Base-by-base conservation (phyloP, 768 basidiomycete genomes). In the Trametes cinnabarina region DNA sequence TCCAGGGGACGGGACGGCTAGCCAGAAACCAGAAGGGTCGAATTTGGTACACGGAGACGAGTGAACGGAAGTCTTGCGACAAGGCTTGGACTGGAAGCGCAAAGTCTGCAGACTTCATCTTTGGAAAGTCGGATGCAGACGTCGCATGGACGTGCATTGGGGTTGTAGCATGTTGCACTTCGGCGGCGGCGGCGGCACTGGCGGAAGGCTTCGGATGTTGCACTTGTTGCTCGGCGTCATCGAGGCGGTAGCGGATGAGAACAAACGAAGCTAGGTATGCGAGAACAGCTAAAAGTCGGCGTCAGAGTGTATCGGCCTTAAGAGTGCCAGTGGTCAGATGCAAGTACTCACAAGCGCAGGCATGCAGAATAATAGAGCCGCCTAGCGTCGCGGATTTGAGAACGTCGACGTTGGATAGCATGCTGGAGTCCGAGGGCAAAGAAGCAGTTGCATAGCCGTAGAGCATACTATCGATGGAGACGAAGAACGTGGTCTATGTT, bases 401-500 rank as follows among this genome's bases (percentile, higher is more conserved):
- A 43, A 50, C 47, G 39, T 62, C 64, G 5, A 35, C 47, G 11
- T 44, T 52, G 4, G 60, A 58, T 60, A 61, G 62, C 20, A 22
- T 25, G 25, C 23, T 40, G 14, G 10, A 14, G 57, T 67, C 63
- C 25, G n/a, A 72, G 66, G 41, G 74, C 71, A 49, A 23, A 0
- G 64, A 22, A 9, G 57, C 47, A 22, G 55, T 58, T 2, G 64
- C 56, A 26, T 61, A 57, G 4, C 58, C 58, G 11, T 85, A 70
- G 67, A 85, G 69, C 20, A 77, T 78, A 1, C 82, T 80, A 65
- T 84, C 84, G 8, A 77, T 80, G 0, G 83, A 78, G 2, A 83
- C 82, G 51, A 85, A 85, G 66, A 86, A 86, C 0, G 83, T 84
- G 0, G 83, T 82, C 83, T 85, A 55, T 15, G 23, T 14, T 11